These are phyloP conservation scores for Citropsis articulata DNA, from an alignment of 345 rosid genomes.

Conservation along the genomic window DNA sequence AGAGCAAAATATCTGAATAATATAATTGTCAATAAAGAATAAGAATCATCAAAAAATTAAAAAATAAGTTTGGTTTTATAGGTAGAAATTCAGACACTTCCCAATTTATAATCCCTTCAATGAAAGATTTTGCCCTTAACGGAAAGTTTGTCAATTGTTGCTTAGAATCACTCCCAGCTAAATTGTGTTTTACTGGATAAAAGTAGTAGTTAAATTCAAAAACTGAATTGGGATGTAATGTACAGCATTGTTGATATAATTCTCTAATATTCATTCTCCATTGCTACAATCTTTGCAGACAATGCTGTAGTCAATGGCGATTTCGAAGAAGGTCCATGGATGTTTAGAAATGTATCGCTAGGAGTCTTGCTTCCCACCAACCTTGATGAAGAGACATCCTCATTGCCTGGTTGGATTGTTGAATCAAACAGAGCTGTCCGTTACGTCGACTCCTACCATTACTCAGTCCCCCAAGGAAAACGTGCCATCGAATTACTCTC, in stretches of 20 bases:
- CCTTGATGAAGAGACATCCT: conserved; percentile 77
- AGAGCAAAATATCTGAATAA: neutral
- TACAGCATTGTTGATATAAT: neutral
- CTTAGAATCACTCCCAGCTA: neutral
- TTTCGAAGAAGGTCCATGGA: conserved; percentile 93
- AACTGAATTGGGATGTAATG: neutral
- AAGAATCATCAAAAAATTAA: neutral
- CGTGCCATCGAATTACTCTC: conserved; percentile 87
- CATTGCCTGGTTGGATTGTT: conserved; percentile 92
- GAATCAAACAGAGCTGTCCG: conserved; percentile 92
- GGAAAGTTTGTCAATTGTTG: neutral
- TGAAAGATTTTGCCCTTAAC: neutral
- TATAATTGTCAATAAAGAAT: neutral
- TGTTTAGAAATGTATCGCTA: conserved; percentile 79
- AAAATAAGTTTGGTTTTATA: neutral
- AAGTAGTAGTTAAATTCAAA: neutral
- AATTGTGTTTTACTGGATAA: neutral
- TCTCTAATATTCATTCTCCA: neutral
- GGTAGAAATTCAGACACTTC: neutral
- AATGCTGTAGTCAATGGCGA: conserved; percentile 88
- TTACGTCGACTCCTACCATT: conserved; percentile 82
- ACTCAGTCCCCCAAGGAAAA: conserved; percentile 74
- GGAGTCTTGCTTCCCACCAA: conserved; percentile 91
- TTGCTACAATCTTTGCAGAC: conserved; percentile 30
- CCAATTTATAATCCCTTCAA: too few species aligned